Evolutionary conservation across 164 flowering plant species (phyloP), one percentile per base, ranked within the genome.

Genomic region (Aristolochia californica): DNA sequence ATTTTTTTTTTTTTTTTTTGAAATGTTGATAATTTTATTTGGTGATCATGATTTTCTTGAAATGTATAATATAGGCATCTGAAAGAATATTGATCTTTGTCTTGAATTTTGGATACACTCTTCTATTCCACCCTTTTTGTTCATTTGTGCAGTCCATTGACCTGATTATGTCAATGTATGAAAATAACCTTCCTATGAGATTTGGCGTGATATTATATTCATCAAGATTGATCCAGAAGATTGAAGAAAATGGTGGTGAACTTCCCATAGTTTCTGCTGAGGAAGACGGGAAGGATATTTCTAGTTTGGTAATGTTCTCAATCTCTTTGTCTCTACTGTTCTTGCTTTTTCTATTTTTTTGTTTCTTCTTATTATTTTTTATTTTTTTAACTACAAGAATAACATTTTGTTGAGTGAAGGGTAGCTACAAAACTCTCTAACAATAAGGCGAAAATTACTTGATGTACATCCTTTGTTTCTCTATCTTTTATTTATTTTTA

Each of bases 121-220:
- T 61, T 27, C 45, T 8, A 57, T 58, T 51, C 24, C 5, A 11
- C 14, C 5, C 24, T 52, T 25, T 49, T 52, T 52, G 27, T 52
- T 25, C 4, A 9, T 25, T 7, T 22, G 54, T 80, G 74, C 89
- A 89, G 99, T 62, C 81, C 8, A 56, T 94, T 51, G 93, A 90
- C 66, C 73, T 65, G 74, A 76, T 94, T 24, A 62, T 71, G 28
- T 74, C 89, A 20, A 67, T 90, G 78, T 84, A 80, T 65, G 95
- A 80, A 77, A 90, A 80, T 57, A 80, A 77, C 62, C 73, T 85
- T 50, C 99, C 99, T n/a, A 68, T 90, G 77, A 78, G 96, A 73
- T 90, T 87, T 77, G 99, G 99, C 38, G 79, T 88, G 3, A 70
- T 90, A 52, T 72, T 94, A 16, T 94, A 83, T 65, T 94, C 99